Evolutionary conservation across 1,284 basidiomycete species (phyloP), one percentile per base, ranked within the genome.

Genomic region (Heliocybe sulcata): DNA sequence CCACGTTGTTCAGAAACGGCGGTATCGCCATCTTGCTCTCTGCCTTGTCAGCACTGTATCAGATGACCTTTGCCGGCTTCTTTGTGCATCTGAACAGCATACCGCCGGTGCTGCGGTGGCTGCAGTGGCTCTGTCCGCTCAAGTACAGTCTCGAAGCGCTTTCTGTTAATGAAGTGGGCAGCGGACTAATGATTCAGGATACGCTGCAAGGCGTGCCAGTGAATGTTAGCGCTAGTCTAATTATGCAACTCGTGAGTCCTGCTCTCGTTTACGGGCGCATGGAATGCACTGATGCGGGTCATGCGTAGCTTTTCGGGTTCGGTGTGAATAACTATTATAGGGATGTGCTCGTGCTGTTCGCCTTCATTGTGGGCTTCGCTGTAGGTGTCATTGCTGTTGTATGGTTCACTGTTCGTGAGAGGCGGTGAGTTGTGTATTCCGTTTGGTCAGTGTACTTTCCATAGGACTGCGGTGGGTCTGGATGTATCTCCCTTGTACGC

Each of bases 21-120:
- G 90, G 91, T 16, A 81, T 94, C 49, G 93, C 93, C 1, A 93
- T 94, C 63, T 80, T 97, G 1, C 66, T 94, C 22, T 90, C 85
- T 2, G 85, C 88, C 9, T 73, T 92, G 20, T 79, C 81, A 8
- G 85, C 85, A 25, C 75, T 94, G 11, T 92, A 87, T 69, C 83
- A 91, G 65, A 91, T 90, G 86, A 91, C 89, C 0, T 92, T 81
- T 63, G 89, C 90, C 1, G 90, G 90, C 22, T 90, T 90, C 72
- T 90, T 96, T 67, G 90, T 94, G 51, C 89, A 94, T 65, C 75
- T 94, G 55, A 69, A 73, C 56, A 75, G 79, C 55, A 94, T 94
- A 58, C 91, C 92, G 1, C 87, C 87, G 1, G 90, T 91, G 0
- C 75, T 94, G 1, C 80, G 92, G 12, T 94, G 92, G 92, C 72